Evolutionary conservation across 495 filamentous ascomycete species (phyloP).

Genomic region (Lichina pygmaea): DNA sequence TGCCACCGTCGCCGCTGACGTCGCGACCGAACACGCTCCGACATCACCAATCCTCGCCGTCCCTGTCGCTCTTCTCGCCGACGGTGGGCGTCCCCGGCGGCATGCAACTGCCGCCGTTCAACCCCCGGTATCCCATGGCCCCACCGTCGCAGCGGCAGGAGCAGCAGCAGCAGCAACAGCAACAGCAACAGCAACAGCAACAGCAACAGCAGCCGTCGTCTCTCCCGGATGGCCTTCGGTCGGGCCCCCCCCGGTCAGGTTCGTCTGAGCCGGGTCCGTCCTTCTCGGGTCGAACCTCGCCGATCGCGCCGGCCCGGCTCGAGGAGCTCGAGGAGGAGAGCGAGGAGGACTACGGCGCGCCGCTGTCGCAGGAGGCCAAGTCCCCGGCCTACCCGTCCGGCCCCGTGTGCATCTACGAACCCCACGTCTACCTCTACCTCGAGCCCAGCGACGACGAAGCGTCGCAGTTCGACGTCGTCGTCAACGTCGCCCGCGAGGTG

Average conservation of each 20-base stretch:
- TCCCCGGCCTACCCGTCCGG: slow-evolving; percentile 81
- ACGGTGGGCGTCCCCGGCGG: slow-evolving; percentile 30
- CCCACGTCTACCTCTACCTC: slow-evolving; percentile 76
- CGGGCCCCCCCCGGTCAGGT: background rate
- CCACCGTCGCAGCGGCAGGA: background rate
- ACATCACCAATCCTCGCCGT: slow-evolving; percentile 44
- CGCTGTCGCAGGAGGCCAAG: slow-evolving; percentile 54
- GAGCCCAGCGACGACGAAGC: slow-evolving; percentile 77
- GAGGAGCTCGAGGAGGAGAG: slow-evolving; percentile 19
- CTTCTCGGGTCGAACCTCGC: background rate
- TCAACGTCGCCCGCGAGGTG: slow-evolving; percentile 92
- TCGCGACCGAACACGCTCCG: slow-evolving; percentile 18
- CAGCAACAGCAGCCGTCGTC: background rate
- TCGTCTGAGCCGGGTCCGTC: background rate
- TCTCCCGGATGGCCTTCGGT: background rate
- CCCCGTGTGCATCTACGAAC: slow-evolving; percentile 72
- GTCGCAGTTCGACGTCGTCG: slow-evolving; percentile 62
- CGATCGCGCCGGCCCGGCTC: background rate
- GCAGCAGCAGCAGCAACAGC: background rate
- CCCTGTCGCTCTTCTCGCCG: slow-evolving; percentile 30
- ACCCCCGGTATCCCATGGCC: slow-evolving; percentile 6
- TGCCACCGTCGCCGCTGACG: background rate
- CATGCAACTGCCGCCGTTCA: slow-evolving; percentile 31
- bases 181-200: background rate
- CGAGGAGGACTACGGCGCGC: slow-evolving; percentile 28